Percentiles rank a stretch among this genome's conserved stretches.
These are phyloP conservation scores for Cokeromyces recurvatus DNA, from an alignment of 371 early-diverging fungal species.

Conservation along the genomic window DNA sequence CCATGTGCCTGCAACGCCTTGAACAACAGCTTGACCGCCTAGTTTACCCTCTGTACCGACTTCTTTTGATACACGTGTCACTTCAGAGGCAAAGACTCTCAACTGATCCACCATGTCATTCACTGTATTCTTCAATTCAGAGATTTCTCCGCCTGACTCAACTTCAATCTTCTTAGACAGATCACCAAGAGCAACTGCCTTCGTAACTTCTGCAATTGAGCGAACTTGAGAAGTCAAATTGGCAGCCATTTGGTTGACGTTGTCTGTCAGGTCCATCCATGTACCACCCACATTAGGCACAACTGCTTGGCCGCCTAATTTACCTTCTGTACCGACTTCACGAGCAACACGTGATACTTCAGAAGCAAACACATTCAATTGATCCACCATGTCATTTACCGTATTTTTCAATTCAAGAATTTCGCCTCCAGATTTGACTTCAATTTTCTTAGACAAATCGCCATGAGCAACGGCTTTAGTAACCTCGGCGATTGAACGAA, in stretches of 20 bases:
- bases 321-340: slow-evolving; percentile 35
- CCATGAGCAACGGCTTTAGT: slow-evolving; percentile 55
- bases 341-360: slow-evolving; percentile 45
- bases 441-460: slow-evolving; percentile 57
- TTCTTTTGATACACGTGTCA: slow-evolving; percentile 27
- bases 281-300: slow-evolving; percentile 45
- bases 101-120: slow-evolving; percentile 51
- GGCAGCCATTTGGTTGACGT: slow-evolving; percentile 34
- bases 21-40: slow-evolving; percentile 31
- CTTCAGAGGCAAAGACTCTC: slow-evolving; percentile 29
- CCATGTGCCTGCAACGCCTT: slow-evolving; percentile 38
- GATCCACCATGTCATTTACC: slow-evolving; percentile 61
- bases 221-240: slow-evolving; percentile 41
- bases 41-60: slow-evolving; percentile 31
- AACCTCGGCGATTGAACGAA: slow-evolving; percentile 54
- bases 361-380: slow-evolving; percentile 27
- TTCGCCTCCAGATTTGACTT: slow-evolving; percentile 60
- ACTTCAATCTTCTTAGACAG: slow-evolving; percentile 55
- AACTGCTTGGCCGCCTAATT: slow-evolving; percentile 38
- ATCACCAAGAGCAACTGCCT: slow-evolving; percentile 23
- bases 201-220: slow-evolving; percentile 41
- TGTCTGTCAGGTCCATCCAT: slow-evolving; percentile 48
- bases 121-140: slow-evolving; percentile 58
- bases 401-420: slow-evolving; percentile 61
- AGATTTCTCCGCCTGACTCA: slow-evolving; percentile 52